Conservation (phyloP, 331 rosid genomes). For the Quercus lobata region DNA sequence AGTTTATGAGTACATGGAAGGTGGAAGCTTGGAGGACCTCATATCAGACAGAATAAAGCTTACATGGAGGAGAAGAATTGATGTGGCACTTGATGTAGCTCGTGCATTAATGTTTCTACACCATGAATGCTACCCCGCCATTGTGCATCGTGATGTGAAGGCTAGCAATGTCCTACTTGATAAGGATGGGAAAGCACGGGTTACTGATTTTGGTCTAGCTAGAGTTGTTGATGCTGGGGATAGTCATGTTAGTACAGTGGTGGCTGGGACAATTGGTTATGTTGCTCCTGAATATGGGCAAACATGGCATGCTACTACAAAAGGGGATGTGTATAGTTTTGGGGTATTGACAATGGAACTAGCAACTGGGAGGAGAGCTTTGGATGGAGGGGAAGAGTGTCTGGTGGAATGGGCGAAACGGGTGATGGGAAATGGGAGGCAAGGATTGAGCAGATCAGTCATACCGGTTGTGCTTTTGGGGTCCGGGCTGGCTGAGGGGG, state of each 20-base stretch:
- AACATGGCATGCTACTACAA: constrained; percentile 91
- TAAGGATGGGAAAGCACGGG: constrained; percentile 69
- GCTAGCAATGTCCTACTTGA: constrained; percentile 86
- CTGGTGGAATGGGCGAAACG: constrained; percentile 80
- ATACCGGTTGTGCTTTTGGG: constrained; percentile 60
- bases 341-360: constrained; percentile 84
- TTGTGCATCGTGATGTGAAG: constrained; percentile 92
- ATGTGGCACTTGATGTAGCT: constrained; percentile 75
- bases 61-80: constrained; percentile 63
- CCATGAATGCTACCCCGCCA: constrained; percentile 77
- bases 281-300: constrained; percentile 97
- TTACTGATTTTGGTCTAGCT: constrained; percentile 88
- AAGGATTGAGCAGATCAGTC: constrained; percentile 30
- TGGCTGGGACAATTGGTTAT: constrained; percentile 93
- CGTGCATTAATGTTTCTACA: constrained; percentile 74
- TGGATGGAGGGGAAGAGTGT: constrained; percentile 96
- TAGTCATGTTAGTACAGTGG: constrained; percentile 93
- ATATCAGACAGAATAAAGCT: constrained; percentile 46
- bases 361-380: constrained; percentile 82
- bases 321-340: constrained; percentile 90
- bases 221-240: constrained; percentile 79
- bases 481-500: constrained; percentile 55
- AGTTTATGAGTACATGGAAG: constrained; percentile 82
- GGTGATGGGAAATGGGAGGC: constrained; percentile 51
- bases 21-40: constrained; percentile 88